Base-by-base conservation (phyloP, 2,329 filamentous ascomycete species). In the Claviceps capensis region DNA sequence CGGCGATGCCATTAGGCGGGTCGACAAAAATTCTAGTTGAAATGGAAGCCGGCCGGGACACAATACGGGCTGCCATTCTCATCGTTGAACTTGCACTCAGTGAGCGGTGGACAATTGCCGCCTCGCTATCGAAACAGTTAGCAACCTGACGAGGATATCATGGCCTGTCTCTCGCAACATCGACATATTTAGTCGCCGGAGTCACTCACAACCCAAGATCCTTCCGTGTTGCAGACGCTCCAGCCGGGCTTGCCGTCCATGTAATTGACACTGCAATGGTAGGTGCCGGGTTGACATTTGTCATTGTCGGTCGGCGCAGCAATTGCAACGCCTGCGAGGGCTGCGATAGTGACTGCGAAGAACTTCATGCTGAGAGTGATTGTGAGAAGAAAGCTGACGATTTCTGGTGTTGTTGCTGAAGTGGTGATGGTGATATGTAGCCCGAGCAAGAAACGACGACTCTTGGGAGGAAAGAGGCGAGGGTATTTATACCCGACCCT, bases 51-150 rank as follows among this genome's bases (percentile, higher is more conserved):
- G 38, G 63, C 58, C 13, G 65, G 65, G 6, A 70, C 62, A 49
- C 67, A 69, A 65, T 69, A 69, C 54, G 67, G 67, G 63, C 64
- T 67, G 47, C 54, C 49, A 60, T 61, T 69, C 41, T 56, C 52
- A 42, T 56, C 38, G 60, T 64, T 61, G 62, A 69, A 69, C 60
- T 63, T 62, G 61, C 67, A 69, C 40, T 57, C 40, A 16, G 66
- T 68, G 49, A 66, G 56, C 54, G 65, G 66, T 13, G 66, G 66
- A 54, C 67, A 69, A 50, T 53, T 51, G 11, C 67, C 67, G 22
- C 58, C 63, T 49, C 54, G 60, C 67, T 69, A 47, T 36, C 17
- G 17, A 40, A 9, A 22, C n/a, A 16, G 36, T 43, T 19, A 40
- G 43, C 14, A 30, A 14, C 1, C 9, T 16, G 37, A 2, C 9